Evolutionary conservation across 1,284 basidiomycete species (phyloP).

Genomic region (Malassezia nana): DNA sequence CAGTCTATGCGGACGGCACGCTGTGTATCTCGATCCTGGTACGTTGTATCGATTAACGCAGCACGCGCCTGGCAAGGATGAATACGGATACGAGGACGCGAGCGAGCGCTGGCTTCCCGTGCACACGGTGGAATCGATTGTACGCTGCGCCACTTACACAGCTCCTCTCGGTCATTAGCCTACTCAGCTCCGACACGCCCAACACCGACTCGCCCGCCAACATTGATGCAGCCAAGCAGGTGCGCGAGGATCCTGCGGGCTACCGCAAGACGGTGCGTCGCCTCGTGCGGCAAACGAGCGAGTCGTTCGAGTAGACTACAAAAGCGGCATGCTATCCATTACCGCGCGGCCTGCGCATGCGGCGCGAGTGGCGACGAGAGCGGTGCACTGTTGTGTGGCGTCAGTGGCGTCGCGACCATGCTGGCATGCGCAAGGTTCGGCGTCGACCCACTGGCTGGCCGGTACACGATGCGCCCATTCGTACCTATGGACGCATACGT

Average conservation of each 20-base stretch:
- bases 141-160: slow-evolving; percentile 55
- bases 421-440: not conserved
- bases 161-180: slow-evolving; percentile 91
- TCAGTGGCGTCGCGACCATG: slow-evolving; percentile 4
- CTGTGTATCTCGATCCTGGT: slow-evolving; percentile 96
- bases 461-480: slow-evolving; percentile 8
- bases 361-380: not conserved
- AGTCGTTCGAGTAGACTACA: slow-evolving; percentile 21
- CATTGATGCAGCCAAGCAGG: slow-evolving; percentile 63
- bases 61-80: slow-evolving; percentile 93
- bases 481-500: slow-evolving; percentile 2
- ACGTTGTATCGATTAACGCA: slow-evolving; percentile 42
- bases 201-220: slow-evolving; percentile 94
- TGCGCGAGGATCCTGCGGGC: slow-evolving; percentile 39
- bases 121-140: slow-evolving; percentile 91
- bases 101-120: slow-evolving; percentile 96
- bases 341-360: not conserved
- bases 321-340: not conserved
- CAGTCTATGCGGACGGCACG: slow-evolving; percentile 73
- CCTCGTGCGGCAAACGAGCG: slow-evolving; percentile 42
- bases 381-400: slow-evolving; percentile 4
- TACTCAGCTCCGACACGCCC: slow-evolving; percentile 81
- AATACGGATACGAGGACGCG: slow-evolving; percentile 95
- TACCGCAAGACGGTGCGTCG: slow-evolving; percentile 46
- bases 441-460: slow-evolving; percentile 1